Evolutionary conservation across 176 grass and related monocot genomes (phyloP).

Genomic region (Juncus effusus): DNA sequence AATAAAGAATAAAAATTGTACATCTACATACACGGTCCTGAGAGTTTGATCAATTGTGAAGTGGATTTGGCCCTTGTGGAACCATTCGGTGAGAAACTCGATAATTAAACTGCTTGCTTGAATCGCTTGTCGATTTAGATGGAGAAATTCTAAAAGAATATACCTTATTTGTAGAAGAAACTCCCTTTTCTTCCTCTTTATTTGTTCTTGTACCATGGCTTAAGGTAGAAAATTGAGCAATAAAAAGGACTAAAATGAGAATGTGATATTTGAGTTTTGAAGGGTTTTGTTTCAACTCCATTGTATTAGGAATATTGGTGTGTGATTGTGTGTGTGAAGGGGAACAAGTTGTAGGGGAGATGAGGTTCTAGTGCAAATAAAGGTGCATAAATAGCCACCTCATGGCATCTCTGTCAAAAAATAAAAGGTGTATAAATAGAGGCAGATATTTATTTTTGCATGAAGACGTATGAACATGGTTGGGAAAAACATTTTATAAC

Average conservation of each 20-base stretch:
- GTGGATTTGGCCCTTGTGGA: constrained; percentile 72
- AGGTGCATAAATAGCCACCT: constrained; percentile 51
- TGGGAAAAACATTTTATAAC: too few relatives aligned
- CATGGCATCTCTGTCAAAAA: too few relatives aligned
- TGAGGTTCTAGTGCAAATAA: not conserved
- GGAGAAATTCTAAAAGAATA: constrained; percentile 21
- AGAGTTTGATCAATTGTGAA: constrained; percentile 47
- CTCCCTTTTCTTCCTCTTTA: constrained; percentile 28
- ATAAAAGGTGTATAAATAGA: too few relatives aligned
- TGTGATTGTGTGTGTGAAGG: too few relatives aligned
- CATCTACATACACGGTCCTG: too few relatives aligned
- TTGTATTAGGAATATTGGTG: not conserved
- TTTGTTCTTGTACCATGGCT: constrained; percentile 32
- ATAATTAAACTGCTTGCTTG: constrained; percentile 5
- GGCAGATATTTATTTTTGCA: too few relatives aligned
- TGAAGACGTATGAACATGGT: too few relatives aligned
- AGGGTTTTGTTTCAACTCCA: constrained; percentile 22
- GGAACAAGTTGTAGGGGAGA: not conserved
- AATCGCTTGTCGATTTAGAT: too few relatives aligned
- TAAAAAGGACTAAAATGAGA: constrained; percentile 33
- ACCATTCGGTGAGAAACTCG: constrained; percentile 50
- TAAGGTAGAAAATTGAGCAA: constrained; percentile 24
- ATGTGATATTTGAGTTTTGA: constrained; percentile 24
- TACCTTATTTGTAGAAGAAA: constrained; percentile 23
- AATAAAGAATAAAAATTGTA: too few relatives aligned